Conservation (phyloP, 768 basidiomycete genomes). For the Trametes punicea region DNA sequence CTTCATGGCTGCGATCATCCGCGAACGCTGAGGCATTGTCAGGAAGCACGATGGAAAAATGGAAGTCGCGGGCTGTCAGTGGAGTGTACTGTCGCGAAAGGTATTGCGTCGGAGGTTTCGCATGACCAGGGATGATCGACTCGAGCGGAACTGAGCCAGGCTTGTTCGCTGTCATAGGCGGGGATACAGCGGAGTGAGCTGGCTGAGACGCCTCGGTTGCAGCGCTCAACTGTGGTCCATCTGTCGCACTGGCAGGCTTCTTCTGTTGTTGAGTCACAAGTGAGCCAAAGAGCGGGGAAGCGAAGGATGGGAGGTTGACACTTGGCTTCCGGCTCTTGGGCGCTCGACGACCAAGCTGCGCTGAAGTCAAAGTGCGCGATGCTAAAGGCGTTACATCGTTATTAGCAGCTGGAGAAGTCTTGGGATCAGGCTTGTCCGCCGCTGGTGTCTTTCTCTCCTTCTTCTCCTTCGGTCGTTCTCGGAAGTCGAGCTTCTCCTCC, state of each 20-base stretch:
- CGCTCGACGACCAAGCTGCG: slow-evolving; percentile 10
- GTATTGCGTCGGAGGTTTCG: slow-evolving; percentile 84
- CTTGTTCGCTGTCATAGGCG: slow-evolving; percentile 27
- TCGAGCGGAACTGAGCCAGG: slow-evolving; percentile 62
- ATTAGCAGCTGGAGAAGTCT: not conserved
- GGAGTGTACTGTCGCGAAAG: slow-evolving; percentile 73
- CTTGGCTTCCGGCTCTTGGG: slow-evolving; percentile 22
- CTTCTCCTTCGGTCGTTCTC: slow-evolving; percentile 49
- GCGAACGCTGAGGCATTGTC: slow-evolving; percentile 51
- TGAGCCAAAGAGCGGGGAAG: slow-evolving; percentile 59
- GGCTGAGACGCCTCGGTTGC: slow-evolving; percentile 8
- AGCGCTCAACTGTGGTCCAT: not conserved
- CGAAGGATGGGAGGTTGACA: slow-evolving; percentile 33
- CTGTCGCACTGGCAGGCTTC: slow-evolving; percentile 25
- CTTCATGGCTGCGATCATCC: slow-evolving; percentile 50
- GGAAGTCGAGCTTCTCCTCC: slow-evolving; percentile 52
- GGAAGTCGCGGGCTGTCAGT: slow-evolving; percentile 70
- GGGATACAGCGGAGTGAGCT: slow-evolving; percentile 14
- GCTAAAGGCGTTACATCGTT: slow-evolving; percentile 44
- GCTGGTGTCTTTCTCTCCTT: slow-evolving; percentile 22
- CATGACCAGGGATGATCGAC: slow-evolving; percentile 74
- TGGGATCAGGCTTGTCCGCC: slow-evolving; percentile 13
- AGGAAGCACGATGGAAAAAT: slow-evolving; percentile 61
- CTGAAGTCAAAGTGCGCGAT: slow-evolving; percentile 19
- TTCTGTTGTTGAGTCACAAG: slow-evolving; percentile 52